Conservation (phyloP, 495 filamentous ascomycete species). For the Aspergillus sclerotioniger region DNA sequence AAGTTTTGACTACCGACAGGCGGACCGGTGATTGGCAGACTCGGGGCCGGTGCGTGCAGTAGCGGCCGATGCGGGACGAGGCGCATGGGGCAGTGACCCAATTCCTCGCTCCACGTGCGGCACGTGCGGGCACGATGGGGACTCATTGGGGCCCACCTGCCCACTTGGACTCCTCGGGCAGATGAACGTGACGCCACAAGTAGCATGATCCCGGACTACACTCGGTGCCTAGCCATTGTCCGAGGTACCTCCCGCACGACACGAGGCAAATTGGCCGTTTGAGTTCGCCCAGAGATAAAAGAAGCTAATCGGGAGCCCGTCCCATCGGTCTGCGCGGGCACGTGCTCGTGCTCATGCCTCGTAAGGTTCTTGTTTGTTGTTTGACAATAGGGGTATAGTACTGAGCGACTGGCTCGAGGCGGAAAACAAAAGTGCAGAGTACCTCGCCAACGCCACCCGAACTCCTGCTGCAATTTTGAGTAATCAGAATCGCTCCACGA, state of each 20-base stretch:
- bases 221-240: neutral
- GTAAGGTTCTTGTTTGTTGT: neutral
- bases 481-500: neutral
- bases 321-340: neutral
- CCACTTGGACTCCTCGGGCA: neutral
- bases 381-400: neutral
- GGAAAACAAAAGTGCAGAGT: neutral
- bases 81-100: constrained; percentile 14
- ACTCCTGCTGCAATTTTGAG: neutral
- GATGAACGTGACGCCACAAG: neutral
- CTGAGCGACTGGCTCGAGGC: neutral
- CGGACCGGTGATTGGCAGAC: neutral
- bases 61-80: constrained; percentile 12
- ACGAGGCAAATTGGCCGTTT: neutral
- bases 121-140: constrained; percentile 14
- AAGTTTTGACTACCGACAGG: neutral
- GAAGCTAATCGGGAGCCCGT: neutral
- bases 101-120: constrained; percentile 21
- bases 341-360: neutral
- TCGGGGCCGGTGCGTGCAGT: neutral
- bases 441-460: neutral
- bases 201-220: neutral
- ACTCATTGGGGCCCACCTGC: neutral
- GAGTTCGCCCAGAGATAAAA: neutral
- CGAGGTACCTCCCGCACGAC: neutral